A percentile compares a stretch with the other conserved stretches of the same genome.
Conservation (phyloP, 805 yeast species). For the Hanseniaspora mollemarum region DNA sequence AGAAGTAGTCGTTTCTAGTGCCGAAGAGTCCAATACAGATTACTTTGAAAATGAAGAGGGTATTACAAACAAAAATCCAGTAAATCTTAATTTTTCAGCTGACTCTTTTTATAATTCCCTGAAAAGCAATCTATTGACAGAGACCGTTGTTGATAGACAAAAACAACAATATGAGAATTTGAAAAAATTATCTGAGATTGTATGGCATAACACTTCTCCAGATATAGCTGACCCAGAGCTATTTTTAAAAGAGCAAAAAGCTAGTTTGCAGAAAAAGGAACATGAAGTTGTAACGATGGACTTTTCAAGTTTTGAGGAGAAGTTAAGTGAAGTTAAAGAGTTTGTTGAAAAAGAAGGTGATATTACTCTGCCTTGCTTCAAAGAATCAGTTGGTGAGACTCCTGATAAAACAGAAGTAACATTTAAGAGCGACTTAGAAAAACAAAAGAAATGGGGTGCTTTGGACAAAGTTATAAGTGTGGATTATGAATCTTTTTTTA, state of each 20-base stretch:
- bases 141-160: background rate
- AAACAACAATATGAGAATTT: constrained; percentile 5
- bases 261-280: background rate
- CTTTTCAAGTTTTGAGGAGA: background rate
- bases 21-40: background rate
- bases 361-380: background rate
- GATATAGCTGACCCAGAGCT: background rate
- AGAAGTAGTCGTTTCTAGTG: no score
- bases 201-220: constrained; percentile 1
- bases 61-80: background rate
- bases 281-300: background rate
- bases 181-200: constrained; percentile 10
- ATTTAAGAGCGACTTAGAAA: background rate
- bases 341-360: background rate
- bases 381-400: background rate
- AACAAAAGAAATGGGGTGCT: background rate
- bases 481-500: constrained; percentile 7
- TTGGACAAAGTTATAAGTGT: constrained; percentile 2
- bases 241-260: background rate
- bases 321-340: background rate
- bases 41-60: background rate
- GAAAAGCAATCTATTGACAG: background rate
- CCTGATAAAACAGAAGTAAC: background rate
- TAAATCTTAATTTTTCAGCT: background rate
- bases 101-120: constrained; percentile 11